Evolutionary conservation across 331 rosid species (phyloP), one percentile per base, ranked within the genome.

Genomic region (Rosa hybrid): DNA sequence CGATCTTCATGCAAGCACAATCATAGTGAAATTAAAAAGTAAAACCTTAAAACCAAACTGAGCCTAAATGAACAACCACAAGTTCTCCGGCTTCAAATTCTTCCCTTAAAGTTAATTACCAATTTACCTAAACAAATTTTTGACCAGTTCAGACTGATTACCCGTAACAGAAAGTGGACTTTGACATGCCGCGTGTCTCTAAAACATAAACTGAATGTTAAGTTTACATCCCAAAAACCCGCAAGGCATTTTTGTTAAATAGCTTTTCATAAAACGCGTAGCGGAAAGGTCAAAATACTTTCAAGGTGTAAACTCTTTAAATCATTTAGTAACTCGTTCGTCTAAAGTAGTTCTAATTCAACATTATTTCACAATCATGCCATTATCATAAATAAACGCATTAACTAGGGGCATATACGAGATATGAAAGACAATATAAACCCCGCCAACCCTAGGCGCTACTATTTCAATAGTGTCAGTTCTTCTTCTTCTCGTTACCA

Each of bases 361-460:
- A n/a, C n/a, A n/a, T 2, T 0, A 20, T 2, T 1, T 54, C 25
- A 10, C 7, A 45, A 44, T 3, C n/a, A 46, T 23, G 75, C 21
- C 65, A 23, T 34, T 81, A 56, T 81, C 71, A 76, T 53, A 68
- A 80, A 75, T 75, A 81, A 75, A 53, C 7, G 4, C 7, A 30
- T n/a, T 42, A 54, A 68, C 8, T 20, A 74, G 70, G 14, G 76
- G 50, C 13, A 27, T 9, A 51, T 10, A 39, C 38, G 16, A 49
- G 10, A 63, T 67, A 17, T 6, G 2, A 5, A 5, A 14, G 44
- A n/a, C 34, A 6, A 80, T 72, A 64, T 38, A 18, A 80, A 2
- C 54, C 18, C 12, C 13, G 3, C 30, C 13, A 11, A 16, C 11
- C 0, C 38, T 83, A 78, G 79, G 71, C 64, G 56, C 38, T 45